These are phyloP conservation scores for Elsinoe australis DNA, from an alignment of 2,329 filamentous ascomycete genomes.

Conservation along the genomic window DNA sequence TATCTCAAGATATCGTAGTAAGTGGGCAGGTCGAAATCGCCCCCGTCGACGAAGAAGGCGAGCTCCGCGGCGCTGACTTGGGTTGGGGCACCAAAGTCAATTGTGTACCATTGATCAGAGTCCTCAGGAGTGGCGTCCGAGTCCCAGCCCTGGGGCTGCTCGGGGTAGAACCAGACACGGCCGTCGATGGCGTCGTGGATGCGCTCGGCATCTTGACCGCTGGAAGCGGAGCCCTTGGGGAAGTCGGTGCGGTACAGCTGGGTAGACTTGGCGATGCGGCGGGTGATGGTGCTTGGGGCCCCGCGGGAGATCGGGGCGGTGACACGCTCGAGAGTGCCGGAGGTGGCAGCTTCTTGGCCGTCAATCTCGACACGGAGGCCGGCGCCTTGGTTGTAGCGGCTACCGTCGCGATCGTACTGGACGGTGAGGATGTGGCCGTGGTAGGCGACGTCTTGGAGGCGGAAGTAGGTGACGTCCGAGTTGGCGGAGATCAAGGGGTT, in stretches of 20 bases:
- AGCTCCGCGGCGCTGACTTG: slow-evolving; percentile 30
- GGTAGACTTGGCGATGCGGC: slow-evolving; percentile 32
- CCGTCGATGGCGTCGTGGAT: slow-evolving; percentile 36
- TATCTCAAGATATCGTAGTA: slow-evolving; percentile 29
- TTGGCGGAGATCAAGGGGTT: slow-evolving; percentile 33
- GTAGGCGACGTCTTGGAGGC: slow-evolving; percentile 36
- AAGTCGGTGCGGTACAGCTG: slow-evolving; percentile 30
- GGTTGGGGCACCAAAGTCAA: slow-evolving; percentile 32
- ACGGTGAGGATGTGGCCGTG: slow-evolving; percentile 38
- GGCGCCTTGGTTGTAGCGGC: slow-evolving; percentile 26
- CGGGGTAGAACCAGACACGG: slow-evolving; percentile 35
- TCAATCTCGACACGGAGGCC: slow-evolving; percentile 34
- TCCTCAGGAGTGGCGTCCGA: slow-evolving; percentile 27
- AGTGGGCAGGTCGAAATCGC: slow-evolving; percentile 27
- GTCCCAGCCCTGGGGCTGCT: slow-evolving; percentile 35
- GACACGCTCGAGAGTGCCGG: slow-evolving; percentile 26
- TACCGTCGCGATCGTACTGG: slow-evolving; percentile 36
- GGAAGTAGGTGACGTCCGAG: slow-evolving; percentile 34
- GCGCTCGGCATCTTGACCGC: slow-evolving; percentile 23
- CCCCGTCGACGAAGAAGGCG: slow-evolving; percentile 31
- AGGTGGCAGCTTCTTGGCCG: slow-evolving; percentile 29
- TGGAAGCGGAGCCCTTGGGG: slow-evolving; percentile 30
- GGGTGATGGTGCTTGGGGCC: slow-evolving; percentile 26
- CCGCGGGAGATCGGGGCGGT: slow-evolving; percentile 23
- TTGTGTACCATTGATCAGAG: slow-evolving; percentile 32